Evolutionary conservation across 257 asterid species (phyloP).

Genomic region (Linaria vulgaris): DNA sequence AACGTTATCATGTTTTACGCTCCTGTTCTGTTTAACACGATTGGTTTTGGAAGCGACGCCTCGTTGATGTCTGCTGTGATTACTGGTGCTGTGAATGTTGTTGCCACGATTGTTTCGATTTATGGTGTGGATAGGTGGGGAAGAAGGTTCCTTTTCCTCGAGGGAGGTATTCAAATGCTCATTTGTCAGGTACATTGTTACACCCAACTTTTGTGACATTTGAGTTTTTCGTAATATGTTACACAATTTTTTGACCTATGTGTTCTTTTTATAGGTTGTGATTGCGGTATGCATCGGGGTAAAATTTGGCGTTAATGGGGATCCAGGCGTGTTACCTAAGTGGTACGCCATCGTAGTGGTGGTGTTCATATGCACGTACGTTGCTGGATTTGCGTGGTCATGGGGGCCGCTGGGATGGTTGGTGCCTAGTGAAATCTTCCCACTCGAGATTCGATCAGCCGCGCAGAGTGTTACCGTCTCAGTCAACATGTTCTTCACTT

Average conservation of each 20-base stretch:
- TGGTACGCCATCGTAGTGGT: conserved; percentile 77
- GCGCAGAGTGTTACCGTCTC: conserved; percentile 75
- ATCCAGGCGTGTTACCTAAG: conserved; percentile 46
- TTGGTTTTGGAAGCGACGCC: conserved; percentile 58
- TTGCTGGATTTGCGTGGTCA: conserved; percentile 80
- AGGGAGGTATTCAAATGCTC: conserved; percentile 73
- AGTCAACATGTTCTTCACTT: conserved; percentile 76
- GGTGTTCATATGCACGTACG: conserved; percentile 64
- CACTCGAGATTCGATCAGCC: conserved; percentile 77
- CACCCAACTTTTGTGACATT: neutral
- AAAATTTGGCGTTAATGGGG: conserved; percentile 65
- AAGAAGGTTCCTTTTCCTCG: conserved; percentile 61
- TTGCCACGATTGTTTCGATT: conserved; percentile 55
- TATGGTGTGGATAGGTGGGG: conserved; percentile 78
- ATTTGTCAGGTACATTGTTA: conserved; percentile 49
- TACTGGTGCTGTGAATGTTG: conserved; percentile 57
- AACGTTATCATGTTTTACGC: conserved; percentile 84
- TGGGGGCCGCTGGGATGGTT: conserved; percentile 96
- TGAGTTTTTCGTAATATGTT: neutral
- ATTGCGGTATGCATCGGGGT: conserved; percentile 55
- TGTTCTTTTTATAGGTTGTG: conserved; percentile 35
- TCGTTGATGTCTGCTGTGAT: conserved; percentile 67
- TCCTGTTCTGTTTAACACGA: conserved; percentile 68
- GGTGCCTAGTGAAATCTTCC: conserved; percentile 85
- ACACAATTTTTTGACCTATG: neutral